phyloP scores from a whole-genome alignment of 2,329 filamentous ascomycete genomes.

The Penicillium hesseltinei region DNA sequence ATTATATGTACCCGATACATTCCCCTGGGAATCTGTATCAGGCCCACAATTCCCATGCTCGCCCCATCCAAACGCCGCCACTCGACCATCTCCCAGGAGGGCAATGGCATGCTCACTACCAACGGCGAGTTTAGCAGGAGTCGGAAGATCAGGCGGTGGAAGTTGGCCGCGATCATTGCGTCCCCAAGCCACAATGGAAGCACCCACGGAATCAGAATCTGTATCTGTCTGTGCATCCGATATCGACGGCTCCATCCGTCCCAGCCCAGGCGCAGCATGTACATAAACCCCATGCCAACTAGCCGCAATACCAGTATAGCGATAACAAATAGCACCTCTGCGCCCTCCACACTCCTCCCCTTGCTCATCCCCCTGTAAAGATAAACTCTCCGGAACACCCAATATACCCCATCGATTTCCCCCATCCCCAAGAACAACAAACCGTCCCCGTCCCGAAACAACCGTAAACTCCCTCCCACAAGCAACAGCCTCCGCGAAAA shows the following conservation, averaged over 20 bases:
- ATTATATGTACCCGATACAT: slow-evolving; percentile 69
- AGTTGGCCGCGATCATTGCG: slow-evolving; percentile 83
- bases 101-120: slow-evolving; percentile 90
- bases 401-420: slow-evolving; percentile 66
- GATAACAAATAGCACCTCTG: slow-evolving; percentile 51
- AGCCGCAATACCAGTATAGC: slow-evolving; percentile 66
- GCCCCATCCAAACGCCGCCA: slow-evolving; percentile 92
- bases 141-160: slow-evolving; percentile 60
- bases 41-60: slow-evolving; percentile 96
- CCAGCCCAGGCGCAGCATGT: slow-evolving; percentile 38
- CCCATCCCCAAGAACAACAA: slow-evolving; percentile 66
- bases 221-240: neutral
- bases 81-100: slow-evolving; percentile 61
- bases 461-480: slow-evolving; percentile 88
- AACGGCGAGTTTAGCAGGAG: slow-evolving; percentile 64
- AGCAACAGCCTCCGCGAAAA: slow-evolving; percentile 64
- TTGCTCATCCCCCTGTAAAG: slow-evolving; percentile 20
- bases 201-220: slow-evolving; percentile 49
- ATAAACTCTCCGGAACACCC: slow-evolving; percentile 49
- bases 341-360: neutral
- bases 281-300: slow-evolving; percentile 83
- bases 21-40: slow-evolving; percentile 57
- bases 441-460: slow-evolving; percentile 59
- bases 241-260: neutral
- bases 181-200: slow-evolving; percentile 69